Evolutionary conservation across 768 basidiomycete species (phyloP).

Genomic region (Suillus clintonianus): DNA sequence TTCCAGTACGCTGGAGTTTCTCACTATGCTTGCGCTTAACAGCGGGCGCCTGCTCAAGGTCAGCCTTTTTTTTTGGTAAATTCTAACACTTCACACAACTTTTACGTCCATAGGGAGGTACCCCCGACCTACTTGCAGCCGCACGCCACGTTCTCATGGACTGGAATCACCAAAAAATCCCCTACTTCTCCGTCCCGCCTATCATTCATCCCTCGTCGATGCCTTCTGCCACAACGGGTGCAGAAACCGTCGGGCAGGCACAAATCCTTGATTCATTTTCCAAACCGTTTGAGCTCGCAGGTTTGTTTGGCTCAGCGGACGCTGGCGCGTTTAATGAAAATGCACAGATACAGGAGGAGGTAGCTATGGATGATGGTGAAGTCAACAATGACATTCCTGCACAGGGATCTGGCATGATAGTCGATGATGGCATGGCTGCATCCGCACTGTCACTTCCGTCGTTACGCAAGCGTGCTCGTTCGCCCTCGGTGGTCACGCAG

Average conservation of each 20-base stretch:
- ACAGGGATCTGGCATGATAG: slow-evolving; percentile 37
- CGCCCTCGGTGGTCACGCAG: slow-evolving; percentile 35
- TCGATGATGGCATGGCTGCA: slow-evolving; percentile 39
- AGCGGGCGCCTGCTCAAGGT: slow-evolving; percentile 86
- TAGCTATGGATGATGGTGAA: slow-evolving; percentile 47
- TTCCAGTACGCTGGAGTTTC: slow-evolving; percentile 72
- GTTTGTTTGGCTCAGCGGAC: slow-evolving; percentile 79
- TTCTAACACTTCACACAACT: background rate
- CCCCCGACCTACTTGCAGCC: slow-evolving; percentile 81
- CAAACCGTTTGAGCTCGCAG: slow-evolving; percentile 80
- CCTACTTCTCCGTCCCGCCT: slow-evolving; percentile 84
- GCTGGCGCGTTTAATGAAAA: slow-evolving; percentile 71
- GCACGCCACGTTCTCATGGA: slow-evolving; percentile 84
- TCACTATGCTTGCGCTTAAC: slow-evolving; percentile 86
- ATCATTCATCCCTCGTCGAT: slow-evolving; percentile 74
- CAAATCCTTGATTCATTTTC: slow-evolving; percentile 73
- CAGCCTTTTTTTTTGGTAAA: slow-evolving; percentile 4
- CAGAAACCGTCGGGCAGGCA: slow-evolving; percentile 79
- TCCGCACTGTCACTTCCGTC: slow-evolving; percentile 30
- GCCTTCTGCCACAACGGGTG: slow-evolving; percentile 66
- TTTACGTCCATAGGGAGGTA: slow-evolving; percentile 64
- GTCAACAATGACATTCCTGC: slow-evolving; percentile 36
- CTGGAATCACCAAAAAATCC: slow-evolving; percentile 97
- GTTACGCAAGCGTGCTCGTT: slow-evolving; percentile 4
- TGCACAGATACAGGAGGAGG: slow-evolving; percentile 36